Base-by-base conservation (phyloP, 2,329 filamentous ascomycete genomes). In the Bertia moriformis region DNA sequence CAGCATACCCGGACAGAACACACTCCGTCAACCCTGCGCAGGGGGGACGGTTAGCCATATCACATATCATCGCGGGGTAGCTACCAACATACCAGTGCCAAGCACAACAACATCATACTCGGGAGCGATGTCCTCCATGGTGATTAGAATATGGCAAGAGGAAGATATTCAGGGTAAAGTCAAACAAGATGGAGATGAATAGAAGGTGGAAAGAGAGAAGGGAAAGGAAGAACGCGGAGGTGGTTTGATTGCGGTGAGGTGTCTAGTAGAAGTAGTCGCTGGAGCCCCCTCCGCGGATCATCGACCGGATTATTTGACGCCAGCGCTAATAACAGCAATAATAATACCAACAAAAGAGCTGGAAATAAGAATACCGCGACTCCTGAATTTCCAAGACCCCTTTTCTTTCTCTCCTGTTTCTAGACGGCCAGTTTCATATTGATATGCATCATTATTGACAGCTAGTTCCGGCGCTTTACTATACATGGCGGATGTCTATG, bases 101-200 rank as follows among this genome's bases (percentile, higher is more conserved):
- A 98, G 78, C 60, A 98, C 91, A 59, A 98, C 78, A 63, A 95
- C 85, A 74, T 98, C 91, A 74, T 98, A 98, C 66, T 95, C 88
- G 59, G 86, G 84, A 51, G 88, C 86, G 59, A 98, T 94, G 66
- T 96, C 91, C 59, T 96, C 91, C 91, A 96, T 96, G 65, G 46
- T 73, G 63, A 17, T 10, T 10, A 15, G 15, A 12, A 35, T 35
- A 35, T 7, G 32, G 12, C 7, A 35, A 18, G 15, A 35, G 32
- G 10, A 35, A 15, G n/a, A n/a, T n/a, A n/a, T n/a, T n/a, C n/a
- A n/a, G n/a, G n/a, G 12, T 7, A 15, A 35, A 35, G 24, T 29
- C 32, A 18, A 13, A 18, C 32, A 18, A 10, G 32, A 35, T 12
- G 12, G 32, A 17, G 32, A 17, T 7, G 17, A 17, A 10, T 17